Evolutionary conservation across 352 stramenopile species (phyloP).

Genomic region (Globisporangium yorkense): DNA sequence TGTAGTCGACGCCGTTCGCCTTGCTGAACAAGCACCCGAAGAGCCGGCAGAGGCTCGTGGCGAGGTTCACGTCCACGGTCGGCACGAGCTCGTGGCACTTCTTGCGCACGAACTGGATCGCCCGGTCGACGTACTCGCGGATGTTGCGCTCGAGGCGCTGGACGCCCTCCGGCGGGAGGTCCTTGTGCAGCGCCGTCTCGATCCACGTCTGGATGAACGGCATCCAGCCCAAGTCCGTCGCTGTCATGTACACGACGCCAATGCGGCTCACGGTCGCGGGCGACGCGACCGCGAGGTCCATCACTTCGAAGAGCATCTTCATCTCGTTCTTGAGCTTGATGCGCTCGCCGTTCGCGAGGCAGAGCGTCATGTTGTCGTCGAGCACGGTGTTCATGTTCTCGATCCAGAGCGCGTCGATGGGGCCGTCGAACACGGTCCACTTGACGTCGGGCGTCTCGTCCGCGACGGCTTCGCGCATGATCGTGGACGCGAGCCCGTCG

Average conservation of each 20-base stretch:
- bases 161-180: slow-evolving; percentile 32
- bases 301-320: slow-evolving; percentile 94
- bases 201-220: slow-evolving; percentile 91
- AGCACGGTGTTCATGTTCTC: slow-evolving; percentile 96
- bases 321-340: slow-evolving; percentile 89
- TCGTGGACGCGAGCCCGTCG: slow-evolving; percentile 73
- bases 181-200: slow-evolving; percentile 40
- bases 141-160: slow-evolving; percentile 47
- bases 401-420: slow-evolving; percentile 94
- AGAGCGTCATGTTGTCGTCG: slow-evolving; percentile 95
- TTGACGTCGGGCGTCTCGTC: slow-evolving; percentile 61
- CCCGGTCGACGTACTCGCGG: slow-evolving; percentile 54
- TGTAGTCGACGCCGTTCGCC: slow-evolving; percentile 21
- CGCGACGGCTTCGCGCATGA: slow-evolving; percentile 70
- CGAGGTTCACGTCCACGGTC: slow-evolving; percentile 88
- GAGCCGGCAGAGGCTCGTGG: slow-evolving; percentile 80
- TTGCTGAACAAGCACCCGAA: slow-evolving; percentile 79
- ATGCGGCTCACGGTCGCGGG: slow-evolving; percentile 86
- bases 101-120: slow-evolving; percentile 71
- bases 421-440: slow-evolving; percentile 93
- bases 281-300: slow-evolving; percentile 89
- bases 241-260: slow-evolving; percentile 75
- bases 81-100: slow-evolving; percentile 81
- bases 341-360: slow-evolving; percentile 90
- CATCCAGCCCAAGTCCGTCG: slow-evolving; percentile 85